Percentiles rank a stretch among this genome's conserved stretches.
Conservation (phyloP, 2,329 filamentous ascomycete species). For the Mollisia scopiformis region DNA sequence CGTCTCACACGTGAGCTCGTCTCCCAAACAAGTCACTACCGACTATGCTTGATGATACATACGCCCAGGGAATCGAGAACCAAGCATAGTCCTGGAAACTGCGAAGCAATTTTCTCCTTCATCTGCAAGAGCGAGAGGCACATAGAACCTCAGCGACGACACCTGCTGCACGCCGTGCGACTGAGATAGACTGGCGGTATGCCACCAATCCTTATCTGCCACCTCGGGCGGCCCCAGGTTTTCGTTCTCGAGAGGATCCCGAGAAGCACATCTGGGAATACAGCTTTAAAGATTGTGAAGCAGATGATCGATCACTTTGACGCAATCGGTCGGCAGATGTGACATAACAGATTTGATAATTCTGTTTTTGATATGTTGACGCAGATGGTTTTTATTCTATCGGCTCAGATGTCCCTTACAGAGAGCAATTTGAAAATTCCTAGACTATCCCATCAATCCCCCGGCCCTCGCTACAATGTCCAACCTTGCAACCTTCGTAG, state of each 20-base stretch:
- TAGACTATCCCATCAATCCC: no score
- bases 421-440: no score
- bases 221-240: slow-evolving; percentile 31
- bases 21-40: no score
- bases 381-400: no score
- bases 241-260: slow-evolving; percentile 32
- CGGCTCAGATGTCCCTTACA: no score
- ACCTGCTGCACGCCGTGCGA: slow-evolving; percentile 20
- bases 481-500: slow-evolving; percentile 30
- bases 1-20: no score
- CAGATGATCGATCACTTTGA: no score
- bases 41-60: not conserved
- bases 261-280: slow-evolving; percentile 34
- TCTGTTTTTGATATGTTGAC: no score
- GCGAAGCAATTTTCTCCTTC: slow-evolving; percentile 26
- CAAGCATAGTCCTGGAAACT: slow-evolving; percentile 17
- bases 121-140: slow-evolving; percentile 21
- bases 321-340: no score
- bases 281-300: slow-evolving; percentile 33
- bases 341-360: no score
- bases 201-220: slow-evolving; percentile 32
- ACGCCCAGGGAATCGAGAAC: no score
- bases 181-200: slow-evolving; percentile 35
- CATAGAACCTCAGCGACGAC: slow-evolving; percentile 18
- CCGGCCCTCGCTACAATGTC: no score